Conservation (phyloP, 208 protist species). For the Leishmania gerbilli region DNA sequence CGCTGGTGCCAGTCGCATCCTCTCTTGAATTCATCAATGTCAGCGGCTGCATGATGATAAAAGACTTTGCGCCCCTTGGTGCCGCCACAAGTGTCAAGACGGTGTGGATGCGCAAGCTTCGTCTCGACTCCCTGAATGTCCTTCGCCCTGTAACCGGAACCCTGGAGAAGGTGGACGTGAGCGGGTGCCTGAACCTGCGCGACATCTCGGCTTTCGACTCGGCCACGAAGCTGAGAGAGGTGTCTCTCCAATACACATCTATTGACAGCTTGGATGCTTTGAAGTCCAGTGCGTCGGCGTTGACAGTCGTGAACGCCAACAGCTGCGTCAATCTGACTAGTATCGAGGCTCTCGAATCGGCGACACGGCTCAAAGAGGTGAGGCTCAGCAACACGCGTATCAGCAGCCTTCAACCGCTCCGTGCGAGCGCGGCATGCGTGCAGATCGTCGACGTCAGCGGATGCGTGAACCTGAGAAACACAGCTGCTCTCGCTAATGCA, state of each 20-base stretch:
- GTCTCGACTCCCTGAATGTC: neutral
- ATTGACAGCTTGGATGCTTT: constrained; percentile 2
- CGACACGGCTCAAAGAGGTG: constrained; percentile 1
- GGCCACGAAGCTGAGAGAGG: constrained; percentile 2
- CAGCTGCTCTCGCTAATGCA: neutral
- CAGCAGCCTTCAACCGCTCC: neutral
- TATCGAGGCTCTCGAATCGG: constrained; percentile 2
- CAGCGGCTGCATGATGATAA: neutral
- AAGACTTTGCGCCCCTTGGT: constrained; percentile 2
- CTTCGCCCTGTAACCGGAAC: neutral
- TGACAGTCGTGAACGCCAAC: neutral
- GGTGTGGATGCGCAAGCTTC: neutral
- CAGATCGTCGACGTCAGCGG: constrained; percentile 7
- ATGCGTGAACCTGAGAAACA: constrained; percentile 8
- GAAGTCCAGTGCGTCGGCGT: neutral
- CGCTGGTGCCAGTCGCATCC: neutral
- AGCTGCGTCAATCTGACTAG: constrained; percentile 11
- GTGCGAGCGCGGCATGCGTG: neutral
- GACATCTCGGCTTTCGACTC: constrained; percentile 4
- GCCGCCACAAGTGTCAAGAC: constrained; percentile 4
- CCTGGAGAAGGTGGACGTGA: constrained; percentile 8
- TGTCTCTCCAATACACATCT: constrained; percentile 5
- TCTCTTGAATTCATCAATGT: constrained; percentile 11
- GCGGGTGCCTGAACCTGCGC: constrained; percentile 15
- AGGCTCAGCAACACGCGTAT: constrained; percentile 8